Evolutionary conservation across 148 eudicot species (phyloP), one percentile per base, ranked within the genome.

Genomic region (Rhododendron griersonianum): DNA sequence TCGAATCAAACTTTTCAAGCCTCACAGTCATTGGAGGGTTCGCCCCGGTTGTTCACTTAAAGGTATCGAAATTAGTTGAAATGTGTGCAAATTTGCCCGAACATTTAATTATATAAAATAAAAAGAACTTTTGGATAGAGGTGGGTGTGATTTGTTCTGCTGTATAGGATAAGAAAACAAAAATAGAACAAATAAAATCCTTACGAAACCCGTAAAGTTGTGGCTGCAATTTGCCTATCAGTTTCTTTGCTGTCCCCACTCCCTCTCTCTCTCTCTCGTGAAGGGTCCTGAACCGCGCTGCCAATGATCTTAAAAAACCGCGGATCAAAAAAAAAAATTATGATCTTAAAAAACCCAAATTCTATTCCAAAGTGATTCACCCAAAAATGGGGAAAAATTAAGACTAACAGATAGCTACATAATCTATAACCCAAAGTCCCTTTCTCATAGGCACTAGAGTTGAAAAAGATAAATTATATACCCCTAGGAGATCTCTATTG

Each of bases 361-460:
- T 85, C 33, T n/a, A 85, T 25, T 78, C 57, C 15, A 69, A 69
- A 28, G 15, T 69, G 48, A 87, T 82, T 41, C 82, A 35, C 86
- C 80, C 82, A 33, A 71, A 59, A 65, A 30, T n/a, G 65, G 61
- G 50, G 79, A 84, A 28, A 73, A 11, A 2, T 4, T 39, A 39
- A 83, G 6, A 76, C 33, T 25, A 67, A 57, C 19, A 57, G 61
- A 57, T 18, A 57, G 8, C 61, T 18, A 18, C 61, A 57, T 15
- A 16, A 57, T 57, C 61, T 57, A 11, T 23, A 63, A n/a, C 33
- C 81, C 15, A 23, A 7, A 1, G 19, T 14, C 19, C 78, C 75
- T 28, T 45, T 59, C 79, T 69, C 59, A 69, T 15, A 11, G 15
- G 1, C 75, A 28, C 15, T 3, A 10, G 35, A 25, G 25, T n/a